phyloP scores from a whole-genome alignment of 441 rosid species.

The Flueggea neowawraea region DNA sequence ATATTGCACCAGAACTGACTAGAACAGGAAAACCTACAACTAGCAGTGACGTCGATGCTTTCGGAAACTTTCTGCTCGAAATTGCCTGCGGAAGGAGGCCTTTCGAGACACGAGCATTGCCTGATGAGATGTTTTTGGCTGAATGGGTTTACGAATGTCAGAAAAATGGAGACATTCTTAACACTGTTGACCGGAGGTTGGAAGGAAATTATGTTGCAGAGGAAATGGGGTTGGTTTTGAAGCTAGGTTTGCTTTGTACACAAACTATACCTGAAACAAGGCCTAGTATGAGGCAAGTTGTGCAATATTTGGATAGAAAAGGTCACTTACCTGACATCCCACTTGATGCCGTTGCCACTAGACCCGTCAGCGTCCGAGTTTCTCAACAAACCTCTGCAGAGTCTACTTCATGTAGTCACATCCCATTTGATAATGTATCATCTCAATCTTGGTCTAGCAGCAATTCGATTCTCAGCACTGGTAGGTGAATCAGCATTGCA shows the following conservation, averaged over 20 bases:
- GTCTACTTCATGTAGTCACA: background rate
- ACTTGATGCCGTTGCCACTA: background rate
- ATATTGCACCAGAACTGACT: conserved; percentile 51
- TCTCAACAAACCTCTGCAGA: background rate
- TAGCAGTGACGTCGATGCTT: conserved; percentile 39
- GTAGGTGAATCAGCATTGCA: background rate
- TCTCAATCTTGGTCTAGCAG: background rate
- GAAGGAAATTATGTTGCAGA: conserved; percentile 9
- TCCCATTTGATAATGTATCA: background rate
- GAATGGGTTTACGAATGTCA: conserved; percentile 28
- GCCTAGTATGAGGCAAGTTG: conserved; percentile 34
- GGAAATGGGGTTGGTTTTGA: conserved; percentile 30
- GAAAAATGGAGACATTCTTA: conserved; percentile 23
- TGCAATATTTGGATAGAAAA: conserved; percentile 20
- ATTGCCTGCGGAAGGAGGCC: conserved; percentile 41
- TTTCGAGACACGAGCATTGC: conserved; percentile 6
- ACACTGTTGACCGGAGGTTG: conserved; percentile 20
- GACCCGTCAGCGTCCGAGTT: background rate
- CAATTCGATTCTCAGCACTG: background rate
- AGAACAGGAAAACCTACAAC: conserved; percentile 39
- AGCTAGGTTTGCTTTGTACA: conserved; percentile 33
- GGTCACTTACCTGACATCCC: conserved; percentile 19
- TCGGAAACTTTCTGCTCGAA: conserved; percentile 42
- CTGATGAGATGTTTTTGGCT: conserved; percentile 20
- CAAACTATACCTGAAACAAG: conserved; percentile 20